phyloP scores from a whole-genome alignment of 257 asterid genomes.

The Paraleonurus japonicus region DNA sequence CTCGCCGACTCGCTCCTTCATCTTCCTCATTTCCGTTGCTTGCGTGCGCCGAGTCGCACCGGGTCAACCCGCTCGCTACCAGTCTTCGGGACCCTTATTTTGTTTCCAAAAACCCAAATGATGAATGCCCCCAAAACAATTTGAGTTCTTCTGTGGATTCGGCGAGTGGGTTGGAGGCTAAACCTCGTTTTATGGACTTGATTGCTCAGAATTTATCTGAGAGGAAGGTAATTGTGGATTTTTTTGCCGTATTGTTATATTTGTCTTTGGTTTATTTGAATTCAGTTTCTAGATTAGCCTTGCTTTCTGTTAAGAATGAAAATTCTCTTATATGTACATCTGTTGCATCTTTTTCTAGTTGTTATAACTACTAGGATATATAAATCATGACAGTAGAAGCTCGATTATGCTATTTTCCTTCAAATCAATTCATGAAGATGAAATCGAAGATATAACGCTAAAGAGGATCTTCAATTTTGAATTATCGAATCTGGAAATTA shows the following conservation, averaged over 20 bases:
- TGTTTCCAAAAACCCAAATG: conserved; percentile 16
- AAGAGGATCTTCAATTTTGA: not conserved
- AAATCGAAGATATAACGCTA: not conserved
- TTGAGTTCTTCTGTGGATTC: conserved; percentile 27
- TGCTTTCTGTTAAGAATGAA: not conserved
- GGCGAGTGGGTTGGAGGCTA: conserved; percentile 30
- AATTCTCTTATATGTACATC: not conserved
- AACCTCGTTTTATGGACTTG: conserved; percentile 31
- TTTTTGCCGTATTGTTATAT: not conserved
- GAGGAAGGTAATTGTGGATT: conserved; percentile 43
- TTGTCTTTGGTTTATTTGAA: not conserved
- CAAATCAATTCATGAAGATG: not conserved
- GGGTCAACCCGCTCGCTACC: conserved; percentile 40
- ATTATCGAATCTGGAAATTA: not conserved
- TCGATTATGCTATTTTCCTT: not conserved
- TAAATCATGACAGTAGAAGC: not conserved
- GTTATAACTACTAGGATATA: not conserved
- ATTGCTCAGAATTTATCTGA: conserved; percentile 31
- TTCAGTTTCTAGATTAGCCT: not conserved
- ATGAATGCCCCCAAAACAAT: conserved; percentile 9
- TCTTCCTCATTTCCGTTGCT: conserved; percentile 13
- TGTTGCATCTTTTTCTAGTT: not conserved
- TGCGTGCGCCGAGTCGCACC: conserved; percentile 20
- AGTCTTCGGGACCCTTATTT: conserved; percentile 23
- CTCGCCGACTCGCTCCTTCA: conserved; percentile 25